These are phyloP conservation scores for Plenodomus biglobosus DNA, from an alignment of 2,329 filamentous ascomycete genomes.

Conservation along the genomic window DNA sequence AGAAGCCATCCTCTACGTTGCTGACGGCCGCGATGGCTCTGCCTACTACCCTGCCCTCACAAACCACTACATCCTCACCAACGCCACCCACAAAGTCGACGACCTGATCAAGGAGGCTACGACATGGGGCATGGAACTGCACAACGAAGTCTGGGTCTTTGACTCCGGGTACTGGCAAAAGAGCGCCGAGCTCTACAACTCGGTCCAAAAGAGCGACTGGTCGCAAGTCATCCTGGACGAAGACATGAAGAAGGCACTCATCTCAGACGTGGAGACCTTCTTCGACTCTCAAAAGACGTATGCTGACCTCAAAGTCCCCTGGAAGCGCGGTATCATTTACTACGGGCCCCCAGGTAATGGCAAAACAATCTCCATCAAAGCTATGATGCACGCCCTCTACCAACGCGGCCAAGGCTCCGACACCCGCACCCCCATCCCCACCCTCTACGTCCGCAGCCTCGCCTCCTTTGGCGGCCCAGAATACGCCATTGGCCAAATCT, in stretches of 20 bases:
- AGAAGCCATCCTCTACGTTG: slow-evolving; percentile 49
- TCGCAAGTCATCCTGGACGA: slow-evolving; percentile 67
- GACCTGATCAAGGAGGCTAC: slow-evolving; percentile 59
- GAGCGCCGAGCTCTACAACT: slow-evolving; percentile 61
- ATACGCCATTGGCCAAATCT: slow-evolving; percentile 44
- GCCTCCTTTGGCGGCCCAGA: slow-evolving; percentile 56
- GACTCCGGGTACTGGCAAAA: slow-evolving; percentile 66
- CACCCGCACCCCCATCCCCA: slow-evolving; percentile 54
- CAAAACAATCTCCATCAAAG: slow-evolving; percentile 72
- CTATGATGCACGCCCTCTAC: slow-evolving; percentile 66
- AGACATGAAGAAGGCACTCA: slow-evolving; percentile 64
- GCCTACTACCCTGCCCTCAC: slow-evolving; percentile 35
- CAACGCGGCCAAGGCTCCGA: slow-evolving; percentile 46
- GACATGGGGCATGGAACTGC: slow-evolving; percentile 58
- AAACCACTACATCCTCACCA: slow-evolving; percentile 50
- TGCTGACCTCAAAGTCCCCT: slow-evolving; percentile 62
- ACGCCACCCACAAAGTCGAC: slow-evolving; percentile 44
- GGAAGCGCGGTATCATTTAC: slow-evolving; percentile 72
- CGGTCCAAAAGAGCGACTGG: slow-evolving; percentile 55
- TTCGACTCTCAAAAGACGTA: slow-evolving; percentile 64
- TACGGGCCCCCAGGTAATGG: slow-evolving; percentile 66
- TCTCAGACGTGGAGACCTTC: slow-evolving; percentile 66
- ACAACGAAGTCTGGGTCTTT: slow-evolving; percentile 67
- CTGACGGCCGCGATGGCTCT: slow-evolving; percentile 45
- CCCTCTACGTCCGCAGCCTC: slow-evolving; percentile 57